Base-by-base conservation (phyloP, 164 flowering plant species). In the Cinnamomum chago region DNA sequence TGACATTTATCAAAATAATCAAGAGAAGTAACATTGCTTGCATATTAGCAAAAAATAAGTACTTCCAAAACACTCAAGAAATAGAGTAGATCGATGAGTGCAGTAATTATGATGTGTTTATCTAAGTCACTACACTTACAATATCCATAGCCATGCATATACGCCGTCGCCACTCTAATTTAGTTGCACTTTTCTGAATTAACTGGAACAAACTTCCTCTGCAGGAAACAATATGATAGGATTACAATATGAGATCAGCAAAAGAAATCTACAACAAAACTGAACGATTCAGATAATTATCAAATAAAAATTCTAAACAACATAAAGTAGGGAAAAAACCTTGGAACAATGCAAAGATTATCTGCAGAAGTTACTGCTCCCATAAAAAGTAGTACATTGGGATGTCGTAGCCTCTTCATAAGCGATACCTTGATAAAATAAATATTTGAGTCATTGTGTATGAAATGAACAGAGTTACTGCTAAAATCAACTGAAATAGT, bases 351-450 rank as follows among this genome's bases (percentile, higher is more conserved):
- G 58, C 97, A 93, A 75, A 95, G 98, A 88, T 93, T 86, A 74
- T 98, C 98, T 33, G 95, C 76, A 79, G 92, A 94, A 70, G 93
- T 95, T 67, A 95, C 88, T 72, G 99, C 98, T 75, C 99, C 99
- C 99, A 95, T 95, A 84, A 95, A 95, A 62, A 95, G 95, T 79
- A 95, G 98, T 79, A 95, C 97, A 87, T 95, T 95, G 14, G 99
- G 99, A 86, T 95, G 99, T 67, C 99, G 87, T 20, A 93, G 72
- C 73, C 84, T 90, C 83, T 84, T 88, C 98, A 95, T 95, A 78
- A 95, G 88, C 67, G 85, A 82, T 17, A 95, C 90, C 99, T 95
- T 76, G 72, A 84, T 24, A 71, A 73, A 15, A 75, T 72, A 78
- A 72, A 35, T n/a, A 78, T 22, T 62, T 51, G 15, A 51, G 55